These are phyloP conservation scores for Eucalyptus albens DNA, from an alignment of 345 rosid genomes.

Conservation along the genomic window DNA sequence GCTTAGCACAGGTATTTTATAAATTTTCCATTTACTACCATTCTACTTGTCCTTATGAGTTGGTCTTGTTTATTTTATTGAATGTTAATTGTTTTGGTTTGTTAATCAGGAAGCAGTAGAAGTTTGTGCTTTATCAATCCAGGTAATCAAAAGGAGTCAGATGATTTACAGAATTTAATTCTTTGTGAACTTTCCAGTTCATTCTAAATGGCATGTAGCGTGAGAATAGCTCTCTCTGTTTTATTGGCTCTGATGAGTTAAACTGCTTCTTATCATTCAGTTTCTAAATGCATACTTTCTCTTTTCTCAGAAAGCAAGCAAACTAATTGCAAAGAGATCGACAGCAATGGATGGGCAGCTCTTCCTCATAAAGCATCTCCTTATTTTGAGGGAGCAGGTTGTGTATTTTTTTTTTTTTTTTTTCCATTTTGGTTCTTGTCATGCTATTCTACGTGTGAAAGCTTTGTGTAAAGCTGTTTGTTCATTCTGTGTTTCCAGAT, in stretches of 20 bases:
- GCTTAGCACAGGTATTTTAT: constrained; percentile 77
- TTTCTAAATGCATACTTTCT: neutral
- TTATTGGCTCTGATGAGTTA: neutral
- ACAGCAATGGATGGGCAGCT: constrained; percentile 90
- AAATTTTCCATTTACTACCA: neutral
- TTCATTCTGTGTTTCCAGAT: constrained; percentile 34
- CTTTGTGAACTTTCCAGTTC: neutral
- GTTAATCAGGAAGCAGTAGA: constrained; percentile 90
- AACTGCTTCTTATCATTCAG: neutral
- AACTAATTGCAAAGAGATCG: constrained; percentile 66
- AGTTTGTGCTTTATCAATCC: constrained; percentile 81
- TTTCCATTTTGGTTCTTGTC: neutral
- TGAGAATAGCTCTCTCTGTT: neutral
- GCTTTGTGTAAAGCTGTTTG: neutral
- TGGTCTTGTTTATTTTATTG: neutral
- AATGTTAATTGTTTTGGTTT: neutral
- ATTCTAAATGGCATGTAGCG: neutral
- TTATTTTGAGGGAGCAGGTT: constrained; percentile 95
- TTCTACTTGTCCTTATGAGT: neutral
- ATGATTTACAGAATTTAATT: neutral
- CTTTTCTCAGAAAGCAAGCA: constrained; percentile 77
- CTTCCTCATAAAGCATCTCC: constrained; percentile 87
- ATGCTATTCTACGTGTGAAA: neutral
- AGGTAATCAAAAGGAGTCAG: constrained; percentile 22
- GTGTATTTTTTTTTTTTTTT: neutral